These are phyloP conservation scores for Mycena epipterygia DNA, from an alignment of 768 basidiomycete genomes.

Conservation along the genomic window DNA sequence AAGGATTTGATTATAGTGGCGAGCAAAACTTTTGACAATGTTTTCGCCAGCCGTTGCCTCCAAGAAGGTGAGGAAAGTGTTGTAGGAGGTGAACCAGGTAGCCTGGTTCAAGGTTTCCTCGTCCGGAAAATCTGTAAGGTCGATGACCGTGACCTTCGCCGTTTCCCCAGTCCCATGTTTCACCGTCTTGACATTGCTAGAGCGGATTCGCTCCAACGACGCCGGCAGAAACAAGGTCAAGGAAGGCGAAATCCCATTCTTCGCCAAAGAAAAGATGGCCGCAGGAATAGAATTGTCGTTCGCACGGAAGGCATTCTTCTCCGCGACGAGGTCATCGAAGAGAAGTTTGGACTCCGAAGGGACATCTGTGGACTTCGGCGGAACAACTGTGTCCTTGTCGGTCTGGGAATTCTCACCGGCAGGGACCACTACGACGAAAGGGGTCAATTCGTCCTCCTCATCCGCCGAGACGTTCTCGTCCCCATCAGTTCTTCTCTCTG, in stretches of 20 bases:
- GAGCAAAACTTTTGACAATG: constrained; percentile 1
- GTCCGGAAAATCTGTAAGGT: constrained; percentile 14
- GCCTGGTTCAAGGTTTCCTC: constrained; percentile 9
- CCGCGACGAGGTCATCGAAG: constrained; percentile 2
- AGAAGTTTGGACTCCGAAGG: background rate
- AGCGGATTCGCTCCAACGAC: constrained; percentile 15
- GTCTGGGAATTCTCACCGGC: background rate
- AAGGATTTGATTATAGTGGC: constrained; percentile 17
- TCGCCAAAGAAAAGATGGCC: constrained; percentile 17
- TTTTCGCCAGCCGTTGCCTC: background rate
- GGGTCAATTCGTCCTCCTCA: constrained; percentile 10
- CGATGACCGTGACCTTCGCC: constrained; percentile 14
- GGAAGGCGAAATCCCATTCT: constrained; percentile 17
- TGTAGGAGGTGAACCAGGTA: constrained; percentile 7
- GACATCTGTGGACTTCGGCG: background rate
- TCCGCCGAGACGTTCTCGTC: constrained; percentile 8
- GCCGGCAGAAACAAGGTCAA: constrained; percentile 9
- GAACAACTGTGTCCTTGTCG: background rate
- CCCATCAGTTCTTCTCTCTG: background rate
- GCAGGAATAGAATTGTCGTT: constrained; percentile 17
- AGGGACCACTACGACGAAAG: background rate
- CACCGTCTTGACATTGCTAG: constrained; percentile 15
- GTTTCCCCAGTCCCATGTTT: constrained; percentile 19
- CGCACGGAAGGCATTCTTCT: constrained; percentile 8
- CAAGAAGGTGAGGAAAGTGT: constrained; percentile 18